Evolutionary conservation across 345 rosid genomes (phyloP).

Genomic region (Populus simonii): DNA sequence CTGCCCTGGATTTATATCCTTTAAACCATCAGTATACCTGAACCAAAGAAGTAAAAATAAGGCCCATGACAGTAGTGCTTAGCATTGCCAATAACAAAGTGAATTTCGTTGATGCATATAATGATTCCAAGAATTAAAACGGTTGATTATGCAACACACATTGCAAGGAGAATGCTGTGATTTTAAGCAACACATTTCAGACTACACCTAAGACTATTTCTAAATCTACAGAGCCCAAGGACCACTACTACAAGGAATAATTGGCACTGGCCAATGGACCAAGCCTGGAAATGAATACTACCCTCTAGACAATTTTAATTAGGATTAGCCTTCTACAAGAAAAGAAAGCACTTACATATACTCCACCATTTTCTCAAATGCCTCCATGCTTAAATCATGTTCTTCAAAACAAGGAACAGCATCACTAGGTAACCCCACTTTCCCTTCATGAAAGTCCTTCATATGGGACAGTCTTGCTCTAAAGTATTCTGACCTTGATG

Average conservation of each 20-base stretch:
- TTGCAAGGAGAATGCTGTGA: not conserved
- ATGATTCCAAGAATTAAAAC: constrained; percentile 5
- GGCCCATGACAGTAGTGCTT: constrained; percentile 6
- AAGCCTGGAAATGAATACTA: not conserved
- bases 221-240: not conserved
- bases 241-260: not conserved
- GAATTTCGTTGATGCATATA: not conserved
- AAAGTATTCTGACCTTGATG: constrained; percentile 94
- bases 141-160: constrained; percentile 2
- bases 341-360: constrained; percentile 63
- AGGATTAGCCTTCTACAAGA: not conserved
- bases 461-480: constrained; percentile 75
- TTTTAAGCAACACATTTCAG: not conserved
- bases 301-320: not conserved
- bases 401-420: constrained; percentile 76
- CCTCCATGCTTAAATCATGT: constrained; percentile 74
- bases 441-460: constrained; percentile 67
- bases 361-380: constrained; percentile 88
- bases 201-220: constrained; percentile 3
- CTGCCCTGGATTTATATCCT: constrained; percentile 77
- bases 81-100: not conserved
- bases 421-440: constrained; percentile 36
- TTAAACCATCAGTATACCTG: constrained; percentile 96
- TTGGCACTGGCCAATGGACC: not conserved
- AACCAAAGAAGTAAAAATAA: constrained; percentile 22